Evolutionary conservation across 305 asterid genomes (phyloP).

Genomic region (Fraxinus baroniana): DNA sequence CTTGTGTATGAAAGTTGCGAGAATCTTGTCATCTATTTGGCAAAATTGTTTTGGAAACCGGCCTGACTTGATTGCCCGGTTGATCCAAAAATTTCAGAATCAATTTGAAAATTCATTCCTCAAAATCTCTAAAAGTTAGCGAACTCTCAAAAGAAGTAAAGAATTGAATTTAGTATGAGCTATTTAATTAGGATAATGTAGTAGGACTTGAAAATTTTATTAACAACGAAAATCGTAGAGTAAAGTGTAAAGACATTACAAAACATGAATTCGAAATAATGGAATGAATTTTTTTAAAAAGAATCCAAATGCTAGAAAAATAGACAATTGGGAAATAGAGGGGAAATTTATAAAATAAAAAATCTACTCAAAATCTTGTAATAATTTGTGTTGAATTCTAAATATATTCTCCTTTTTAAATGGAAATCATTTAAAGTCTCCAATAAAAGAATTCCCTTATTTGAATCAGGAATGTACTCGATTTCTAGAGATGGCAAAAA

Average conservation of each 20-base stretch:
- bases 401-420: slow-evolving; percentile 8
- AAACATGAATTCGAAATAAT: background rate
- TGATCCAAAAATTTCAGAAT: too few species aligned
- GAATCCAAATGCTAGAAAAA: background rate
- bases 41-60: too few species aligned
- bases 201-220: background rate
- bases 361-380: slow-evolving; percentile 36
- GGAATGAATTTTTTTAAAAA: background rate
- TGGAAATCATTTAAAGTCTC: slow-evolving; percentile 19
- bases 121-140: background rate
- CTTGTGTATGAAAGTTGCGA: background rate
- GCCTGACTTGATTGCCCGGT: too few species aligned
- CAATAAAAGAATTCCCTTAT: slow-evolving; percentile 13
- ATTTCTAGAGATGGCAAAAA: background rate
- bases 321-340: background rate
- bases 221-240: background rate
- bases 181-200: too few species aligned
- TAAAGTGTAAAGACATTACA: background rate
- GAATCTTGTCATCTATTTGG: slow-evolving; percentile 6
- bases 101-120: background rate
- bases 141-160: background rate
- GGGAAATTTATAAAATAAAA: slow-evolving; percentile 3
- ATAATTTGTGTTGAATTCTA: slow-evolving; percentile 25
- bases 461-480: slow-evolving; percentile 16
- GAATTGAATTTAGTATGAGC: background rate